Conservation (phyloP, 2,329 filamentous ascomycete species). For the Talaromyces sp. region DNA sequence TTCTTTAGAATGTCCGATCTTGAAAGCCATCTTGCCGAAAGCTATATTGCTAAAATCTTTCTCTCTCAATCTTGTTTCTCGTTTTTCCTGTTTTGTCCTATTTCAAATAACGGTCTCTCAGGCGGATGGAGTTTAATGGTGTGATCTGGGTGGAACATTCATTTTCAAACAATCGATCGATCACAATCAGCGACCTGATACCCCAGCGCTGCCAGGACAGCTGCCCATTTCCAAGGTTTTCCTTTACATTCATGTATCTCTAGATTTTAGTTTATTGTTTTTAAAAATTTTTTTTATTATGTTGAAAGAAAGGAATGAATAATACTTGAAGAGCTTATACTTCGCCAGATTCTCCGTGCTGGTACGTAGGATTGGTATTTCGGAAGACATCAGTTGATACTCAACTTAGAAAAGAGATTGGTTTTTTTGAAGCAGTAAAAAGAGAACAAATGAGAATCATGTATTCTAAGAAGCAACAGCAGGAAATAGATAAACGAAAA, state of each 20-base stretch:
- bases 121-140: not conserved
- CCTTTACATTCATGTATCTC: not conserved
- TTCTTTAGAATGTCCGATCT: not conserved
- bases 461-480: not conserved
- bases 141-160: not conserved
- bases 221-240: not conserved
- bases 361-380: not conserved
- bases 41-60: too few relatives aligned
- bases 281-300: not conserved
- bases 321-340: not conserved
- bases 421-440: slow-evolving; percentile 18
- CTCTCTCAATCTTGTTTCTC: not conserved
- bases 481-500: not conserved
- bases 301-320: not conserved
- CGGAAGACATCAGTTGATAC: not conserved
- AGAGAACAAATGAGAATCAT: slow-evolving; percentile 19
- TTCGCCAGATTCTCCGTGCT: too few relatives aligned
- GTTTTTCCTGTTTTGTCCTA: too few relatives aligned
- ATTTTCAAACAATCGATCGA: too few relatives aligned
- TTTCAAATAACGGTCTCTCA: not conserved
- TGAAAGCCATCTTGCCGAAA: not conserved
- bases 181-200: not conserved
- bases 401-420: slow-evolving; percentile 14
- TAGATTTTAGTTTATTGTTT: not conserved
- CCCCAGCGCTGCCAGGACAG: not conserved